These are phyloP conservation scores for Leccinum solheimii DNA, from an alignment of 1,284 basidiomycete genomes.

Conservation along the genomic window DNA sequence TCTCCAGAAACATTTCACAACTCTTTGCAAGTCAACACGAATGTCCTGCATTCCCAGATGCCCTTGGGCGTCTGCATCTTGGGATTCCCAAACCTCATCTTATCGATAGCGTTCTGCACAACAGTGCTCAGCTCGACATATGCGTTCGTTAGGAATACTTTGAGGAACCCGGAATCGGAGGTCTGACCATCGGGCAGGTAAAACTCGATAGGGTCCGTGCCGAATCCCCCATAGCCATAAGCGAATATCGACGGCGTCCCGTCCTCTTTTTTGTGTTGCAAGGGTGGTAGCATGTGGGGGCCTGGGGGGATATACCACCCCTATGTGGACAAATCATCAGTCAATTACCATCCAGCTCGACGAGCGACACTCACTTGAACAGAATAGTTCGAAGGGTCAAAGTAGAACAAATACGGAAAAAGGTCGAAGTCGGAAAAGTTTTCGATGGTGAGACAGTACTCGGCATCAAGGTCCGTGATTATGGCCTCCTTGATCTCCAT, in stretches of 20 bases:
- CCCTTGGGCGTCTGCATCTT: neutral
- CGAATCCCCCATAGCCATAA: slow-evolving; percentile 1
- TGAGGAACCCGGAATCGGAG: slow-evolving; percentile 1
- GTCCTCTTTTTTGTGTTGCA: neutral
- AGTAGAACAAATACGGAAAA: slow-evolving; percentile 3
- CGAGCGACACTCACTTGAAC: neutral
- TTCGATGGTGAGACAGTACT: slow-evolving; percentile 1
- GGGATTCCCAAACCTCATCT: neutral
- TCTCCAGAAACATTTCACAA: neutral
- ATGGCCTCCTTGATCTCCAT: slow-evolving; percentile 4
- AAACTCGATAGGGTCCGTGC: slow-evolving; percentile 2
- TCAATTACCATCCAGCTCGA: neutral
- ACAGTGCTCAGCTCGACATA: neutral
- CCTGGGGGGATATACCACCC: slow-evolving; percentile 1
- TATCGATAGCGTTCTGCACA: neutral
- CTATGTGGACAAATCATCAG: neutral
- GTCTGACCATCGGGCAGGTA: neutral
- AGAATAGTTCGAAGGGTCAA: slow-evolving; percentile 1
- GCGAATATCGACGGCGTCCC: neutral
- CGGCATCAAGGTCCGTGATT: neutral
- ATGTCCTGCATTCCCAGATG: slow-evolving; percentile 2
- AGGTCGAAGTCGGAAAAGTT: neutral
- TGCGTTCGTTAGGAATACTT: slow-evolving; percentile 2
- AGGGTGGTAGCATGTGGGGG: neutral
- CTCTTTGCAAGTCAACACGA: neutral